Conservation (phyloP, 1,284 basidiomycete species). For the Golubevia pallescens region DNA sequence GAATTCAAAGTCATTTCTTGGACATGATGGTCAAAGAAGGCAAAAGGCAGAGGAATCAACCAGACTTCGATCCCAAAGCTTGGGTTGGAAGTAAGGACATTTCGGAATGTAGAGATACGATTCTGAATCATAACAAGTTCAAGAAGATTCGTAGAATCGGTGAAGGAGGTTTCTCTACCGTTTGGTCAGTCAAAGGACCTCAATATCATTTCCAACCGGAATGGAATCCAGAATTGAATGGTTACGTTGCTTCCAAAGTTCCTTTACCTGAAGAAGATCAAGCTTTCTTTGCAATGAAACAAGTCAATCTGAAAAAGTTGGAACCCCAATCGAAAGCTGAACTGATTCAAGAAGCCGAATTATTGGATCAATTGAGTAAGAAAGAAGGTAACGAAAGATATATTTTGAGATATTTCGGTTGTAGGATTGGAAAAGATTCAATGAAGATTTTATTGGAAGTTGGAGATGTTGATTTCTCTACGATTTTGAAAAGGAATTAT, state of each 20-base stretch:
- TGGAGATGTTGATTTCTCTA: constrained; percentile 56
- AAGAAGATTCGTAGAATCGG: constrained; percentile 44
- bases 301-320: constrained; percentile 53
- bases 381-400: constrained; percentile 47
- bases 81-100: neutral
- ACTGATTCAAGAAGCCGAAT: constrained; percentile 56
- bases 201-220: constrained; percentile 24
- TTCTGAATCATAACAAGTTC: constrained; percentile 22
- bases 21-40: neutral
- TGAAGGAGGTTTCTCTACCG: constrained; percentile 58
- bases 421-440: constrained; percentile 44
- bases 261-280: constrained; percentile 43
- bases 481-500: constrained; percentile 32
- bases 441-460: constrained; percentile 60
- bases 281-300: constrained; percentile 60
- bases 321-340: constrained; percentile 55
- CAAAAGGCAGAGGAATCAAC: neutral
- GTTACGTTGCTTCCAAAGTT: constrained; percentile 23
- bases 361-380: constrained; percentile 43
- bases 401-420: constrained; percentile 58
- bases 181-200: constrained; percentile 55
- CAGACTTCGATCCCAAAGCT: neutral
- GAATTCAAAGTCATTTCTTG: neutral
- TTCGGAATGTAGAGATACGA: neutral
- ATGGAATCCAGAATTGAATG: constrained; percentile 19